These are phyloP conservation scores for Nidula microcarpa DNA, from an alignment of 768 basidiomycete species.

Conservation along the genomic window DNA sequence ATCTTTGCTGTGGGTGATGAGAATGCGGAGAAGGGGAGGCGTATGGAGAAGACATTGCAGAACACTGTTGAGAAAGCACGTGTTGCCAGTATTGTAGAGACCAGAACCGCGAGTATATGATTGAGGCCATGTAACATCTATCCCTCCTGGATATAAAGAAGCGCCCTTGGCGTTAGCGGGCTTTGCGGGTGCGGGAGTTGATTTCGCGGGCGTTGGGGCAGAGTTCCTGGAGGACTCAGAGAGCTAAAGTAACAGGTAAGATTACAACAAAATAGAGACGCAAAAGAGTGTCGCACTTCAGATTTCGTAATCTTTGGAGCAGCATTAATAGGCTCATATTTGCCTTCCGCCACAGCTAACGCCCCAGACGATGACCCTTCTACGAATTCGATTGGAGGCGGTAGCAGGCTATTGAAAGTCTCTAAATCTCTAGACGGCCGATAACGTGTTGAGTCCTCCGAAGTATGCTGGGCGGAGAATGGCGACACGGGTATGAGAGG, in stretches of 20 bases:
- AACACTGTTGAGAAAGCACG: conserved; percentile 94
- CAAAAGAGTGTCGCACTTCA: conserved; percentile 35
- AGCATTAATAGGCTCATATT: conserved; percentile 79
- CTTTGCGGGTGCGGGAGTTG: conserved; percentile 13
- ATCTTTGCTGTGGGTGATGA: conserved; percentile 48
- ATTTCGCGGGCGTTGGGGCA: conserved; percentile 17
- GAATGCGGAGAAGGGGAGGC: conserved; percentile 71
- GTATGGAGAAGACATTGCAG: conserved; percentile 94
- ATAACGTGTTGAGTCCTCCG: conserved; percentile 54
- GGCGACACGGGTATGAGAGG: conserved; percentile 53
- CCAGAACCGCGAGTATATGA: conserved; percentile 51
- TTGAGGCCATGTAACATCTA: conserved; percentile 65
- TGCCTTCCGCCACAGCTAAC: conserved; percentile 67
- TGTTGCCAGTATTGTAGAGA: conserved; percentile 85
- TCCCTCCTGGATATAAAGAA: conserved; percentile 46
- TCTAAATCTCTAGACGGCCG: conserved; percentile 70
- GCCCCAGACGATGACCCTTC: conserved; percentile 81
- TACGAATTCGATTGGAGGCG: conserved; percentile 78
- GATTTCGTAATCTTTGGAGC: conserved; percentile 48
- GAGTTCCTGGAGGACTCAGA: conserved; percentile 10
- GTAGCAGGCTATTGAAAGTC: conserved; percentile 73
- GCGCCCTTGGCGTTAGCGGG: conserved; percentile 24
- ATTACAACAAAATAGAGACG: not conserved
- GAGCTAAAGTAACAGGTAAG: conserved; percentile 5
- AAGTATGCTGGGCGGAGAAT: conserved; percentile 45